A percentile compares a stretch with the other conserved stretches of the same genome.
These are phyloP conservation scores for Monosporascus sp. DNA, from an alignment of 2,329 filamentous ascomycete genomes.

Conservation along the genomic window DNA sequence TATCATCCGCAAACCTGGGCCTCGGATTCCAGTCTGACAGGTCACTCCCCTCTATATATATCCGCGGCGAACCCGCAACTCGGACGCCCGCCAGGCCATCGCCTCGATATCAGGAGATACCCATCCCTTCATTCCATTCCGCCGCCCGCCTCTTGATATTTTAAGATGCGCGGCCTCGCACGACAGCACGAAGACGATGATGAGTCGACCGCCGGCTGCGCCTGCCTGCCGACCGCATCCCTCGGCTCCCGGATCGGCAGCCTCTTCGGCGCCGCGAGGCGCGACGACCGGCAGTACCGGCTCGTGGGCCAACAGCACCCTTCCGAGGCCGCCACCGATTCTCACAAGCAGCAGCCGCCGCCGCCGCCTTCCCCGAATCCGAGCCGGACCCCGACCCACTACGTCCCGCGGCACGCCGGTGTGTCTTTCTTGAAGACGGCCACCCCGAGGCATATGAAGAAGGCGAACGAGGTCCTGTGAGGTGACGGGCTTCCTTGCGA, in stretches of 20 bases:
- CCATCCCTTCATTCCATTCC: not conserved
- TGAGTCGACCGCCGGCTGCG: conserved; percentile 1
- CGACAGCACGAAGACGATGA: not conserved
- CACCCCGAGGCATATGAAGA: conserved; percentile 33
- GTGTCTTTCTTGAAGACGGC: conserved; percentile 37
- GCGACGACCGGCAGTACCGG: not conserved
- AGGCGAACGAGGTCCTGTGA: conserved; percentile 30
- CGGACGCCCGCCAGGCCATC: too few species aligned
- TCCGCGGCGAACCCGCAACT: too few species aligned
- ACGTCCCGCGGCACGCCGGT: conserved; percentile 37
- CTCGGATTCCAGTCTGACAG: too few species aligned
- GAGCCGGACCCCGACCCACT: conserved; percentile 3
- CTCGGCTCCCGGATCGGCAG: not conserved
- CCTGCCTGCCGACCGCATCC: too few species aligned
- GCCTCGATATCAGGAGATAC: too few species aligned
- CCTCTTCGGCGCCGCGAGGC: not conserved
- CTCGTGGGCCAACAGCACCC: too few species aligned
- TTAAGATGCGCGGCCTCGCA: conserved; percentile 3
- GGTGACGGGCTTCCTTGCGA: conserved; percentile 1
- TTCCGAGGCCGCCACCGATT: not conserved
- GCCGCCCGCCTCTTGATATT: not conserved
- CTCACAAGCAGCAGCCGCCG: not conserved
- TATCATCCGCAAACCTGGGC: too few species aligned
- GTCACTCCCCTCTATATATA: too few species aligned
- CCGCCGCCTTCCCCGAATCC: not conserved